Evolutionary conservation across 257 asterid species (phyloP), one percentile per base, ranked within the genome.

Genomic region (Capsicum rhomboideum): DNA sequence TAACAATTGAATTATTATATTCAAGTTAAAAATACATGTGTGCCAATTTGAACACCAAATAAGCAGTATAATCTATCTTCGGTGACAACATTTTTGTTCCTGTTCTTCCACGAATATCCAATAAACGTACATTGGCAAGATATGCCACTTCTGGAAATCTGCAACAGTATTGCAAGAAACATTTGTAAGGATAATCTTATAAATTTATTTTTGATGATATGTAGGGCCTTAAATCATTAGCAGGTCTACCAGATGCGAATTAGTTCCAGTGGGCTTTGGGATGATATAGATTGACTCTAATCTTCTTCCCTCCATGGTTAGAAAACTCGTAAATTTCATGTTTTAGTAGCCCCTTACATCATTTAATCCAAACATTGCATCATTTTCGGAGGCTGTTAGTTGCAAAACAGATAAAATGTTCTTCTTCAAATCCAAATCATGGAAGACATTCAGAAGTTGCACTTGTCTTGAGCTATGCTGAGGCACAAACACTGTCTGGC

Each of bases 41-140:
- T 6, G 18, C 66, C 11, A 89, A 84, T 89, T 86, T 85, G 40
- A 84, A 89, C 64, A 93, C 94, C 44, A 93, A 83, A 78, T 90
- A 93, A 11, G 89, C 97, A 63, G 90, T 90, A 85, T 93, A 94
- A 16, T 26, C 6, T 0, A 34, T 59, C 16, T 58, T n/a, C 10
- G 42, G 42, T 37, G 42, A 37, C 42, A 37, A 37, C 42, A 37
- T 37, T 37, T 37, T 5, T 37, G 42, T 37, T 37, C 7, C 42
- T 37, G 4, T 37, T 5, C 42, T 37, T 37, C 42, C 42, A 37
- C 42, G 7, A 37, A 37, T 37, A 37, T 37, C 42, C 42, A 37
- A 37, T 31, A 3, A 31, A 31, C 37, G 37, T 31, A 3, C 37
- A 31, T 31, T 31, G 37, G 37, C 37, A 20, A 56, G 29, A n/a